Percentiles rank a stretch among this genome's conserved stretches.
These are phyloP conservation scores for Termitomyces sp. DNA, from an alignment of 768 basidiomycete genomes.

Conservation along the genomic window DNA sequence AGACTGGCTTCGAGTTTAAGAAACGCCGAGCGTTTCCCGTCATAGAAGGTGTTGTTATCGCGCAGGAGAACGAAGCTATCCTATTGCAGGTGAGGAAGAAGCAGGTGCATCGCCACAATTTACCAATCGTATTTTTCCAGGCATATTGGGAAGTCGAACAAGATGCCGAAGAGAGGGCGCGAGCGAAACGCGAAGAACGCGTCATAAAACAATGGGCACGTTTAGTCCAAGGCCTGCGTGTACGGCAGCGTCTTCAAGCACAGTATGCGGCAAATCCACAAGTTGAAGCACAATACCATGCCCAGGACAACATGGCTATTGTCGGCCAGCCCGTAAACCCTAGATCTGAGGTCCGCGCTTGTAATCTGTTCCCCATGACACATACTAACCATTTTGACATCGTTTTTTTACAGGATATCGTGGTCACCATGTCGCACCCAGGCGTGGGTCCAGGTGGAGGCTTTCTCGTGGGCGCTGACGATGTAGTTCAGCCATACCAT, in stretches of 20 bases:
- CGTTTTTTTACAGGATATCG: slow-evolving; percentile 11
- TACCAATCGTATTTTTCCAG: slow-evolving; percentile 31
- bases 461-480: slow-evolving; percentile 64
- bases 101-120: not conserved
- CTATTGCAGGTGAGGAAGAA: slow-evolving; percentile 61
- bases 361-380: not conserved
- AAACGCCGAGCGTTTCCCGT: slow-evolving; percentile 85
- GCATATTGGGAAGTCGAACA: slow-evolving; percentile 83
- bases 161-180: slow-evolving; percentile 71
- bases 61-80: slow-evolving; percentile 67
- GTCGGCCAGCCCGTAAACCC: not conserved
- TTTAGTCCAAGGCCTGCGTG: slow-evolving; percentile 82
- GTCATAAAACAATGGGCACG: slow-evolving; percentile 85
- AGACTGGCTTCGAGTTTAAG: slow-evolving; percentile 97
- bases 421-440: slow-evolving; percentile 14
- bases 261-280: slow-evolving; percentile 52
- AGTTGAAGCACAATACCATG: slow-evolving; percentile 10
- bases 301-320: slow-evolving; percentile 6
- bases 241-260: slow-evolving; percentile 75
- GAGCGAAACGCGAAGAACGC: slow-evolving; percentile 68
- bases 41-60: slow-evolving; percentile 81
- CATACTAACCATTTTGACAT: slow-evolving; percentile 1
- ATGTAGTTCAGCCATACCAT: slow-evolving; percentile 67
- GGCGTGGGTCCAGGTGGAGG: slow-evolving; percentile 42
- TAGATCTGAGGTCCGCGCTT: slow-evolving; percentile 5